Percentiles rank a stretch among this genome's conserved stretches.
These are phyloP conservation scores for Suillus luteus DNA, from an alignment of 768 basidiomycete species.

Conservation along the genomic window DNA sequence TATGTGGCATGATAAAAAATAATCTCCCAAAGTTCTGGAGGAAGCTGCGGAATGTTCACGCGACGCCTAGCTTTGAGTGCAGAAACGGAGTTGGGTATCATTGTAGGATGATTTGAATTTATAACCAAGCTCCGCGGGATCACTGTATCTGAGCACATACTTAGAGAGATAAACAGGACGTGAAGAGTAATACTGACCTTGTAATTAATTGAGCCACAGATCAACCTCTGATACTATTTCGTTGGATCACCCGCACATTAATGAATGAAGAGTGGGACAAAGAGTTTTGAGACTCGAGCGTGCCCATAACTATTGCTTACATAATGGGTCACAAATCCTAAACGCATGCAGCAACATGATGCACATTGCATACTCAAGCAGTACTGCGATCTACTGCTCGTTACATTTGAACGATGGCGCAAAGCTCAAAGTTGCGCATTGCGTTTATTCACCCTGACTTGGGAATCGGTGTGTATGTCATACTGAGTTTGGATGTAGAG, in stretches of 20 bases:
- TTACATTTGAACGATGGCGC: conserved; percentile 7
- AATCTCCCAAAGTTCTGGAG: conserved; percentile 28
- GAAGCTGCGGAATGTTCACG: conserved; percentile 13
- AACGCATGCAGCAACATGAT: too few relatives aligned
- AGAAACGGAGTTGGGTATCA: conserved; percentile 4
- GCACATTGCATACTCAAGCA: background rate
- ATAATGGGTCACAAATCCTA: too few relatives aligned
- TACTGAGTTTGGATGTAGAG: background rate
- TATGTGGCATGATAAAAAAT: conserved; percentile 26
- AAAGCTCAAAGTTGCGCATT: conserved; percentile 43
- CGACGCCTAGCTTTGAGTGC: conserved; percentile 2
- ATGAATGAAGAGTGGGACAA: too few relatives aligned
- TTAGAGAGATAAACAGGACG: background rate
- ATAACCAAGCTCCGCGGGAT: background rate
- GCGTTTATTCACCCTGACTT: conserved; percentile 95
- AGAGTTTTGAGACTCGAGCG: too few relatives aligned
- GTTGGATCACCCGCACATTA: too few relatives aligned
- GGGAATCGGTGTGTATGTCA: conserved; percentile 70
- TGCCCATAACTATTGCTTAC: too few relatives aligned
- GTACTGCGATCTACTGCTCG: background rate
- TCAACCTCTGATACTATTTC: too few relatives aligned
- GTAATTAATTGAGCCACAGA: too few relatives aligned
- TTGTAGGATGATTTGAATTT: background rate
- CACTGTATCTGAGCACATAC: background rate
- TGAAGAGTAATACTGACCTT: background rate